phyloP scores from a whole-genome alignment of 2,329 filamentous ascomycete species.

The Pochonia chlamydosporia region DNA sequence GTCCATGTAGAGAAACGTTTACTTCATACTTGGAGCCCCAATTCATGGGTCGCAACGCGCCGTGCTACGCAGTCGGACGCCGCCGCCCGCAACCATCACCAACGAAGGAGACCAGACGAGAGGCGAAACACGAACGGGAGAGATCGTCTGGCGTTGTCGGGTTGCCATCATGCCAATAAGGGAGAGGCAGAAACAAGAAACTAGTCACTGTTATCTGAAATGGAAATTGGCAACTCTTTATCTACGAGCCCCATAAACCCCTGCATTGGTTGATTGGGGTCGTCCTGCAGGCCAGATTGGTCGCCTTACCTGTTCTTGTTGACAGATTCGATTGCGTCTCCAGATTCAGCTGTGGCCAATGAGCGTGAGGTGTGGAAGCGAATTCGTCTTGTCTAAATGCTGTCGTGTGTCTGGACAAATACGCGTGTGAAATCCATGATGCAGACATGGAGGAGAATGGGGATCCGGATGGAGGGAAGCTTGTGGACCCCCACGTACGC shows the following conservation, averaged over 20 bases:
- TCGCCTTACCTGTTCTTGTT: not conserved
- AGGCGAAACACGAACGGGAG: too few species aligned
- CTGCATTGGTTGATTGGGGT: not conserved
- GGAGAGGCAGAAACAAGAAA: too few species aligned
- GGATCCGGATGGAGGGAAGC: not conserved
- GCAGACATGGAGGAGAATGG: too few species aligned
- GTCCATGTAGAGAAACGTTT: not conserved
- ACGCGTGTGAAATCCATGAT: too few species aligned
- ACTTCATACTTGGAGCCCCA: not conserved
- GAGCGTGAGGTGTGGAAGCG: not conserved
- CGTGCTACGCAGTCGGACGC: not conserved
- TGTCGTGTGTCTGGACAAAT: too few species aligned
- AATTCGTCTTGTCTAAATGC: conserved; percentile 1
- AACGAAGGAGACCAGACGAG: too few species aligned
- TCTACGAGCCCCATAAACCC: not conserved
- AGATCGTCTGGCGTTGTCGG: too few species aligned
- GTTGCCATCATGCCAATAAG: too few species aligned
- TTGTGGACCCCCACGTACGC: not conserved
- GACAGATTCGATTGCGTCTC: conserved; percentile 10
- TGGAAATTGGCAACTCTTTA: not conserved
- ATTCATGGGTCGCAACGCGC: not conserved
- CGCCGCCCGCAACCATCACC: not conserved
- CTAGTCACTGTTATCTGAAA: not conserved
- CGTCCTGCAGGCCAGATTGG: not conserved
- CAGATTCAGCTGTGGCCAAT: conserved; percentile 1